Evolutionary conservation across 148 eudicot genomes (phyloP).

Genomic region (Camellia lanceoleosa): DNA sequence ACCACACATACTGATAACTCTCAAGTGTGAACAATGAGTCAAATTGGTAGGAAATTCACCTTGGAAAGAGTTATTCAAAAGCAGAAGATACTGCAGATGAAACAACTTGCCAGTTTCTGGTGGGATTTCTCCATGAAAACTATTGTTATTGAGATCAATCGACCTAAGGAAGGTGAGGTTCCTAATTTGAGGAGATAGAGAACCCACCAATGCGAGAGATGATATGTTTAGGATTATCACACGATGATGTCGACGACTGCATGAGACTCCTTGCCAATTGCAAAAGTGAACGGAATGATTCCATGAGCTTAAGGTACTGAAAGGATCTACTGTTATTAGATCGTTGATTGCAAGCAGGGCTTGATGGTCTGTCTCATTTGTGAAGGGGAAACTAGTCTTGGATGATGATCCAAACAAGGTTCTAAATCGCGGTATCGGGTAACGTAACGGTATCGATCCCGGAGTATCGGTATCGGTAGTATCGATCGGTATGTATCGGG

Average conservation of each 20-base stretch:
- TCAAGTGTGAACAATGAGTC: neutral
- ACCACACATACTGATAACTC: neutral
- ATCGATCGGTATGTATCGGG: no score
- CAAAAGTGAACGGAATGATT: conserved; percentile 19
- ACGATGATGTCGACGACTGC: conserved; percentile 13
- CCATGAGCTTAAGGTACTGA: conserved; percentile 16
- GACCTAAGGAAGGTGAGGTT: conserved; percentile 18
- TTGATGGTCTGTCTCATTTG: conserved; percentile 14
- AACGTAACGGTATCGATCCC: no score
- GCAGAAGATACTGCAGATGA: neutral
- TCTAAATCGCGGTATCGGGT: no score
- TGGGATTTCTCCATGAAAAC: conserved; percentile 9
- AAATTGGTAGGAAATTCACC: conserved; percentile 21
- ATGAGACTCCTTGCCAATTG: conserved; percentile 21
- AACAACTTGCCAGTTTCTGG: conserved; percentile 15
- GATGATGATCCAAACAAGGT: neutral
- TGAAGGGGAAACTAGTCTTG: neutral
- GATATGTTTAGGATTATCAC: conserved; percentile 11
- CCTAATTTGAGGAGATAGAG: conserved; percentile 17
- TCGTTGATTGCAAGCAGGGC: conserved; percentile 17
- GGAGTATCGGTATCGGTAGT: no score
- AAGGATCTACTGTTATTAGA: neutral
- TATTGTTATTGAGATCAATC: conserved; percentile 8
- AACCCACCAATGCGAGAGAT: neutral
- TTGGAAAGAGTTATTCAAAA: conserved; percentile 8